A percentile compares a stretch with the other conserved stretches of the same genome.
Conservation (phyloP, 2,329 filamentous ascomycete species). For the Diaporthe sp. region DNA sequence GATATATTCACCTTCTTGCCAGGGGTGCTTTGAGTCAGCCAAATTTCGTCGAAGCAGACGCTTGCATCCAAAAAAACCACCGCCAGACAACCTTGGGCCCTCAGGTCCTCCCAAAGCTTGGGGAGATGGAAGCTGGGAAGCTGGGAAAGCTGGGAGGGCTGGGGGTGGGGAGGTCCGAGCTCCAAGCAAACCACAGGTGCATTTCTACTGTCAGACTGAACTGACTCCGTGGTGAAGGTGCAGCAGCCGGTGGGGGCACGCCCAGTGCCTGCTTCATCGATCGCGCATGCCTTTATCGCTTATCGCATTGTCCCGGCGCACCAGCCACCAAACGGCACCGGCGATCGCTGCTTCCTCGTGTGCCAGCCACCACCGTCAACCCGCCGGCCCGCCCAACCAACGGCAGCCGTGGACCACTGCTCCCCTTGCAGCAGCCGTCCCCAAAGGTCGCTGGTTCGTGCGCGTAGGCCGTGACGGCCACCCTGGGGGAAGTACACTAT, state of each 20-base stretch:
- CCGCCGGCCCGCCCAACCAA: neutral
- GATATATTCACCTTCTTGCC: neutral
- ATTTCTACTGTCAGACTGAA: neutral
- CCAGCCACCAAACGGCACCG: constrained; percentile 12
- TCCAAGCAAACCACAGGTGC: constrained; percentile 4
- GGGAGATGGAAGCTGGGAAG: neutral
- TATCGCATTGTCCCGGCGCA: neutral
- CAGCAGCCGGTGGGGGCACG: constrained; percentile 1
- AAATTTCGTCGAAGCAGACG: neutral
- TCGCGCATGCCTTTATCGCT: constrained; percentile 2
- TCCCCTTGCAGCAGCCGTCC: constrained; percentile 18
- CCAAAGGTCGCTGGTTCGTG: constrained; percentile 16
- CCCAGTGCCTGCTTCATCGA: neutral
- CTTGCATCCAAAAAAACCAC: neutral
- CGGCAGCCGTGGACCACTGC: neutral
- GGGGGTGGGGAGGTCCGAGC: constrained; percentile 22
- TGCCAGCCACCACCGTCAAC: constrained; percentile 19
- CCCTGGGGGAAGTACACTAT: neutral
- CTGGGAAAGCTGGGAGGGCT: neutral
- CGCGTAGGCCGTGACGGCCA: neutral
- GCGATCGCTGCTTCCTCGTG: neutral
- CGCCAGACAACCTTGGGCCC: neutral
- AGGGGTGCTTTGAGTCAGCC: neutral
- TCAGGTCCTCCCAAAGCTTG: neutral
- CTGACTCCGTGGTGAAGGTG: neutral